Percentiles rank a stretch among this genome's conserved stretches.
Evolutionary conservation across 2,329 filamentous ascomycete genomes (phyloP).

Genomic region (Pyricularia pennisetigena): DNA sequence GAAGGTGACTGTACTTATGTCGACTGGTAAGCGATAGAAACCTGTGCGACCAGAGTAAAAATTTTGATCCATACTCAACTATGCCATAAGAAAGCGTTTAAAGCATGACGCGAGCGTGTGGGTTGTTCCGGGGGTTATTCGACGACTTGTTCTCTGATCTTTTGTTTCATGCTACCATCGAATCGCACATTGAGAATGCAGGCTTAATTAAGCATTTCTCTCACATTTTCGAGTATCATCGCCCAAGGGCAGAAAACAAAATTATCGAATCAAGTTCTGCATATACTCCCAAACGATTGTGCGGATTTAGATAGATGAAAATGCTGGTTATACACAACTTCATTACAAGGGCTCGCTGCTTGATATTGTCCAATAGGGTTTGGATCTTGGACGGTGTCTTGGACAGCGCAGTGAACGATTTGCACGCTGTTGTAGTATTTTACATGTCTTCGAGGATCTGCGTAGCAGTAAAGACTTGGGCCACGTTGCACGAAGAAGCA

Average conservation of each 20-base stretch:
- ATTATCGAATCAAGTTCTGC: constrained; percentile 16
- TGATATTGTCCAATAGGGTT: constrained; percentile 22
- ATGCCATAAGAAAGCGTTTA: constrained; percentile 41
- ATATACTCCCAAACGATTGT: too few relatives aligned
- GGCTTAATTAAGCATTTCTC: constrained; percentile 24
- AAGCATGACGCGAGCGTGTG: constrained; percentile 29
- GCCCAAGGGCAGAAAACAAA: constrained; percentile 43
- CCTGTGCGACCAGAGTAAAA: too few relatives aligned
- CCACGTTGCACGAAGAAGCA: too few relatives aligned
- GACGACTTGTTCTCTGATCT: constrained; percentile 28
- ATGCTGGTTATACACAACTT: too few relatives aligned
- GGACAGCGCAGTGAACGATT: not conserved
- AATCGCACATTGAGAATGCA: constrained; percentile 28
- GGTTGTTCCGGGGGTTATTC: constrained; percentile 28
- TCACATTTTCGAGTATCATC: constrained; percentile 34
- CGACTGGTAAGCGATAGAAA: too few relatives aligned
- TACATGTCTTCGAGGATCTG: too few relatives aligned
- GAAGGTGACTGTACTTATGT: not conserved
- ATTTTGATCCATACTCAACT: constrained; percentile 28
- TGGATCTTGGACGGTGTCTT: constrained; percentile 23
- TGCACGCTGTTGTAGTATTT: not conserved
- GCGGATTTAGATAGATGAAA: too few relatives aligned
- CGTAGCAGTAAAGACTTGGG: too few relatives aligned
- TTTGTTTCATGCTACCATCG: constrained; percentile 34
- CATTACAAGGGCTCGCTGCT: too few relatives aligned